These are phyloP conservation scores for Cryphonectria nitschkei DNA, from an alignment of 2,329 filamentous ascomycete species.

Conservation along the genomic window DNA sequence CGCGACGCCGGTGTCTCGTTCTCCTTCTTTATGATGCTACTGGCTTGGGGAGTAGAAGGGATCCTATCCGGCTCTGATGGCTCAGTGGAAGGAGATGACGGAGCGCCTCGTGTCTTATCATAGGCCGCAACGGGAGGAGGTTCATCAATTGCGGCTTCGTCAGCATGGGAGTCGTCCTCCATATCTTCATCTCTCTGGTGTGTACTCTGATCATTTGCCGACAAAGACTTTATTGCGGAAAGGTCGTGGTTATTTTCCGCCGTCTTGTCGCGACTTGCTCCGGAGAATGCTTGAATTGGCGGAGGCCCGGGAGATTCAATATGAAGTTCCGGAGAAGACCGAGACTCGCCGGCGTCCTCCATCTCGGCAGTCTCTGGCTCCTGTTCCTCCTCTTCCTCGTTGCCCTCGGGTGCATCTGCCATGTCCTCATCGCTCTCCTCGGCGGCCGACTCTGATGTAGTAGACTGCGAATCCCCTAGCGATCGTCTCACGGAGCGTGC, in stretches of 20 bases:
- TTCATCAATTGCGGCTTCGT: not conserved
- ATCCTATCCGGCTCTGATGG: not conserved
- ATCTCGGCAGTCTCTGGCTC: not conserved
- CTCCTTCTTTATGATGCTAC: not conserved
- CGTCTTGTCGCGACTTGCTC: not conserved
- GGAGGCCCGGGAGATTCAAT: slow-evolving; percentile 14
- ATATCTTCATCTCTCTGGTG: not conserved
- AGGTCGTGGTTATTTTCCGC: not conserved
- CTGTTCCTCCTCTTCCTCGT: not conserved
- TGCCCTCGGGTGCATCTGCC: not conserved
- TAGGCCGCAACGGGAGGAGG: not conserved
- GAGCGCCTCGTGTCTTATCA: not conserved
- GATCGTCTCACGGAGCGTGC: slow-evolving; percentile 23
- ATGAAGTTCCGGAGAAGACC: slow-evolving; percentile 14
- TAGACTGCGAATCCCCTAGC: slow-evolving; percentile 14
- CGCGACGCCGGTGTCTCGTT: slow-evolving; percentile 15
- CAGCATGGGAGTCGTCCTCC: not conserved
- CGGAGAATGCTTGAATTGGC: not conserved
- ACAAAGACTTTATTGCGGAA: not conserved
- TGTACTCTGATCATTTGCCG: not conserved
- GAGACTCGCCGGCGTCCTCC: not conserved
- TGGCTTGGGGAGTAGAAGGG: not conserved
- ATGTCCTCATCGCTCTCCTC: slow-evolving; percentile 16
- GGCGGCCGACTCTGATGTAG: slow-evolving; percentile 6
- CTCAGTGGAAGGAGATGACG: not conserved